Percentiles rank a stretch among this genome's conserved stretches.
phyloP scores from a whole-genome alignment of 306 rosid genomes.

The Hippophae rhamnoides region DNA sequence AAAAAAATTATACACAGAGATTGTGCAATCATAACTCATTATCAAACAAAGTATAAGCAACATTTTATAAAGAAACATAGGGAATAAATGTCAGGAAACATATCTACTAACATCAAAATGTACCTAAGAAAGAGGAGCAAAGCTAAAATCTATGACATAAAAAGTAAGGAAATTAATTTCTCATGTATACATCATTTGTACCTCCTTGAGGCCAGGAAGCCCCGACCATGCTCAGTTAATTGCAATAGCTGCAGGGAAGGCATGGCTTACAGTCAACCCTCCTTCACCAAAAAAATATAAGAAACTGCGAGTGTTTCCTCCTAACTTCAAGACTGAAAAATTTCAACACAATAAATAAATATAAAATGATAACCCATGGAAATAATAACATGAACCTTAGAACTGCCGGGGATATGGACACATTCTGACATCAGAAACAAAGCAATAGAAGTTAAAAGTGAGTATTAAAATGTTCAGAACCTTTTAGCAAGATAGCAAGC shows the following conservation, averaged over 20 bases:
- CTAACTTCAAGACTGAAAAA: background rate
- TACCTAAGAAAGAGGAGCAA: background rate
- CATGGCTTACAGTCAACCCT: constrained; percentile 27
- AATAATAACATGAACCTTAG: background rate
- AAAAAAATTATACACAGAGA: no score
- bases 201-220: constrained; percentile 83
- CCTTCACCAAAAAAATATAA: background rate
- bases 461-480: background rate
- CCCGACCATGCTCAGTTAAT: constrained; percentile 70
- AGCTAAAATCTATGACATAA: no score
- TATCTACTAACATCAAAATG: background rate
- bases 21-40: no score
- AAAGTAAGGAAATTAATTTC: background rate
- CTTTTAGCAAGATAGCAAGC: background rate
- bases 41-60: no score
- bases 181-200: constrained; percentile 10
- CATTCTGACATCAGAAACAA: background rate
- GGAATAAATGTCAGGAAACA: no score
- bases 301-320: background rate
- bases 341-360: background rate
- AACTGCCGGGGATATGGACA: background rate
- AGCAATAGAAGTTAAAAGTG: background rate
- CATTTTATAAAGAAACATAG: no score
- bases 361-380: background rate
- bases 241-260: constrained; percentile 88